Evolutionary conservation across 306 rosid species (phyloP), one percentile per base, ranked within the genome.

Genomic region (Trifolium pratense): DNA sequence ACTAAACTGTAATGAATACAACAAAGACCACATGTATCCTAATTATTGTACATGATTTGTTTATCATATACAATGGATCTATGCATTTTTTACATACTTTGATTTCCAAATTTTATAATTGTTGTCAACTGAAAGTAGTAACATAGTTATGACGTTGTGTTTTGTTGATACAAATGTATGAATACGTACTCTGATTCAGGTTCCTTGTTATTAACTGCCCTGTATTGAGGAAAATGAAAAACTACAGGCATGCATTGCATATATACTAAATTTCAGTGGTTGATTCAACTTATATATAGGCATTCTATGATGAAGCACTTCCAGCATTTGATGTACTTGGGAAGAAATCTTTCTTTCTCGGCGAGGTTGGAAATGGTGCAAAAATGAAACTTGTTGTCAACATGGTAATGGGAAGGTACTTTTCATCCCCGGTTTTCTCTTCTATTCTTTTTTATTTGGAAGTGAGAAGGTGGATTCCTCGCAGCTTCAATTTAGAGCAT

Each of bases 381-480:
- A 88, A 86, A 84, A 93, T 93, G 98, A 93, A 93, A 81, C 97
- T 93, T 48, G 96, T 93, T 10, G 97, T 91, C 73, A 93, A 93
- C 83, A 93, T 93, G 98, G 86, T 91, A 83, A 93, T 93, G 98
- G 98, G 98, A 72, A 93, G 98, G 98, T 93, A 83, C 36, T 23
- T 63, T 75, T 53, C 51, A 26, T 62, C 75, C 39, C 56, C 14
- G 6, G 2, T 4, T 36, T 42, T 43, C 4, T 29, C 57, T 37
- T 25, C 55, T 48, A 12, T 49, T 20, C 14, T 52, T 48, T 36
- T 46, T 78, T 13, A 42, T 67, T 32, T 23, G 32, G 34, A 16
- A 14, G 18, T 7, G 14, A 48, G 16, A 23, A 17, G 13, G 39
- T 39, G 43, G 42, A 39, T 20, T 6, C 32, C 10, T 25, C 45